Base-by-base conservation (phyloP, 306 rosid genomes). In the Cucurbita pepo region DNA sequence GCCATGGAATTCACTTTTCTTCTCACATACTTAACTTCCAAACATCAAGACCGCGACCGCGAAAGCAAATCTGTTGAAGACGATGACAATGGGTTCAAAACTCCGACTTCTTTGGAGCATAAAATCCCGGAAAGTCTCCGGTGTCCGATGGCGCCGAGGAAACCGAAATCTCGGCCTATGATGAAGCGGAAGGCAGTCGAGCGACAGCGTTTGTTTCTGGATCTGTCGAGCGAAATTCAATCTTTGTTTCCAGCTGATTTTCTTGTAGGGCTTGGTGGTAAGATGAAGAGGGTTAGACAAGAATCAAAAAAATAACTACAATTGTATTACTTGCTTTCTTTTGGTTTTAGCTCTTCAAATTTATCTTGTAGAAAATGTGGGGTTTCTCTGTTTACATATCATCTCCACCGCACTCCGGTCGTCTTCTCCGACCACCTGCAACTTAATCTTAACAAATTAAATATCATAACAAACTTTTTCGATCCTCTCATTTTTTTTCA, bases 81-180 rank as follows among this genome's bases (percentile, higher is more conserved):
- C 6, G 84, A 82, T 0, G 77, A 66, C 5, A 87, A 84, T 4
- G 96, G 92, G 37, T 69, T 85, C 83, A 85, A 79, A 85, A 91
- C 97, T 75, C 97, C 96, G 13, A 91, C 88, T 2, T 75, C 87
- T 6, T 15, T 16, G 41, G 86, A 84, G n/a, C 82, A 79, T 76
- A 84, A 69, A 51, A 85, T 85, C 63, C 86, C 79, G 3, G 61
- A 25, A 38, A 36, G 5, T 16, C 78, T 75, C 9, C 69, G 64
- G 48, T 91, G 95, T n/a, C 96, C 97, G 4, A 84, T 85, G 70
- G 89, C 96, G 50, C 96, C 96, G 10, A 83, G 85, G 77, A 88
- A 89, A 76, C 87, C 86, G n/a, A 88, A 85, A 77, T 50, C 85
- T 1, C 50, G 22, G 12, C 80, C 81, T 6, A 21, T 76, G 30